Conservation (phyloP, 2,329 filamentous ascomycete genomes). For the Venturia nashicola region DNA sequence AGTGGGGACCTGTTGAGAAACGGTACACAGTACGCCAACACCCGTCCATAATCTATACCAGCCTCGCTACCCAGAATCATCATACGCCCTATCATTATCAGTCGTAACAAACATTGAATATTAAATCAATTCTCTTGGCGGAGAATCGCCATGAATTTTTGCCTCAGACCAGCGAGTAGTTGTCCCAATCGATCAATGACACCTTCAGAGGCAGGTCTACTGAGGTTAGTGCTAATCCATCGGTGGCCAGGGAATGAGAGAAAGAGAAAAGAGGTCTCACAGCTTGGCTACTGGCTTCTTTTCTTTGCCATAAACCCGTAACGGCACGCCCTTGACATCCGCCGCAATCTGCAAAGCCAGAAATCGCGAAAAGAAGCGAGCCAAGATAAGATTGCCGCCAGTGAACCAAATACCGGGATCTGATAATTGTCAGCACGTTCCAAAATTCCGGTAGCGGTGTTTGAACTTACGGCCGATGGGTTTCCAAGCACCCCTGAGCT, state of each 20-base stretch:
- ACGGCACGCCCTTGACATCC: conserved; percentile 19
- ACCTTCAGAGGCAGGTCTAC: not conserved
- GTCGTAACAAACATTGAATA: not conserved
- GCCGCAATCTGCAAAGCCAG: conserved; percentile 36
- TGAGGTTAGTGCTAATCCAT: not conserved
- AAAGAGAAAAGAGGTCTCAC: not conserved
- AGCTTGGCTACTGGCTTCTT: not conserved
- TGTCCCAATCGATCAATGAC: conserved; percentile 1
- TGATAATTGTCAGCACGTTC: conserved; percentile 15
- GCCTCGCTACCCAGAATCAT: not conserved
- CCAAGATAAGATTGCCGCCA: conserved; percentile 30
- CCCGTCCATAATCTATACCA: not conserved
- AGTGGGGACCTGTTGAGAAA: not conserved
- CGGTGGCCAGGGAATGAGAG: too few relatives aligned
- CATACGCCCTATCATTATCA: too few relatives aligned
- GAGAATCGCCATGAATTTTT: not conserved
- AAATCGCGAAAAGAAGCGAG: conserved; percentile 36
- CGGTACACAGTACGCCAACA: not conserved
- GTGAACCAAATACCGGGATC: conserved; percentile 31
- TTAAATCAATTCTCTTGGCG: not conserved
- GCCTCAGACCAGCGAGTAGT: not conserved
- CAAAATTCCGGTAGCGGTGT: not conserved
- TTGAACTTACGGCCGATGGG: conserved; percentile 24
- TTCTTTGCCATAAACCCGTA: conserved; percentile 10
- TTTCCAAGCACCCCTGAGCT: conserved; percentile 31